phyloP scores from a whole-genome alignment of 257 asterid species.

The Ajuga chamaepitys region DNA sequence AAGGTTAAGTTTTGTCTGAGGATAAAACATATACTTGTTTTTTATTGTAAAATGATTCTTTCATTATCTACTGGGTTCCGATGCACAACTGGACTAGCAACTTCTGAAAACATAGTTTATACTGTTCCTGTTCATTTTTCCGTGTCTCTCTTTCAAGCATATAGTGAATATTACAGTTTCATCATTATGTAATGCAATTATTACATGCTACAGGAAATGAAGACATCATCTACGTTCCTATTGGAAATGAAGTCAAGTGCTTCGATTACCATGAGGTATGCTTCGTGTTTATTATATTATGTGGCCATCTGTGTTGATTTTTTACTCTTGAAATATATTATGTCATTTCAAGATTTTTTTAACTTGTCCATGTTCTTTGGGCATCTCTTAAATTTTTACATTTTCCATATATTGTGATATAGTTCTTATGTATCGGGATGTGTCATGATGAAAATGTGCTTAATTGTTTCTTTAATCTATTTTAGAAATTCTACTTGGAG shows the following conservation, averaged over 20 bases:
- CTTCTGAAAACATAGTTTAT: neutral
- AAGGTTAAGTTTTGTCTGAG: neutral
- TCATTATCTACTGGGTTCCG: neutral
- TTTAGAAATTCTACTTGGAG: too few species aligned
- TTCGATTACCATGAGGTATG: slow-evolving; percentile 72
- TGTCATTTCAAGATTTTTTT: neutral
- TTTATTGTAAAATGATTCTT: neutral
- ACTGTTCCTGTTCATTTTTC: neutral
- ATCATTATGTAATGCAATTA: slow-evolving; percentile 3
- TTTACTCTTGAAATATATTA: neutral
- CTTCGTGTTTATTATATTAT: neutral
- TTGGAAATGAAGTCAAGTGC: slow-evolving; percentile 67
- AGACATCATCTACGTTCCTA: slow-evolving; percentile 56
- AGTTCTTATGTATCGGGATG: too few species aligned
- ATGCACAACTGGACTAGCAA: neutral
- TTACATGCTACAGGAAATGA: slow-evolving; percentile 64
- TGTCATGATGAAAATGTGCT: too few species aligned
- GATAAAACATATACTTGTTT: neutral
- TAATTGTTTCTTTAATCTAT: too few species aligned
- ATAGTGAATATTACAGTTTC: neutral
- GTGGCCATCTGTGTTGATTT: neutral
- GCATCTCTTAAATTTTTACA: too few species aligned
- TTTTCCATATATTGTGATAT: too few species aligned
- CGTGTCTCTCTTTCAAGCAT: neutral
- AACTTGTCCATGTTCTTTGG: neutral